phyloP scores from a whole-genome alignment of 1,139 yeast species.

The Saccharomyces pastorianus region DNA sequence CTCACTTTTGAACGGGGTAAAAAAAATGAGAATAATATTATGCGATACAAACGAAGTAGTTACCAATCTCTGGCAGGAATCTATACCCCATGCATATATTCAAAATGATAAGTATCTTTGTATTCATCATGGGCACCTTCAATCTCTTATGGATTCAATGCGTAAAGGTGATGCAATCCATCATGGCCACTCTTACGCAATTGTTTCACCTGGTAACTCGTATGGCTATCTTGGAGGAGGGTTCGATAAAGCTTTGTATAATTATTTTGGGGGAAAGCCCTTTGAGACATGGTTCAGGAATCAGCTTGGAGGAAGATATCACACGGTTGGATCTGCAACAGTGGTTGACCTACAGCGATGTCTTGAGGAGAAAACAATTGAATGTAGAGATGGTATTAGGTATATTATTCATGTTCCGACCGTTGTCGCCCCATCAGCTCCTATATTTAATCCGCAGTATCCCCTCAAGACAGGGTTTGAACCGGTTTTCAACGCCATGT shows the following conservation, averaged over 20 bases:
- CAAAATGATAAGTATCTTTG: constrained; percentile 6
- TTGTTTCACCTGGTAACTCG: constrained; percentile 50
- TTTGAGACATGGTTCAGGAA: constrained; percentile 27
- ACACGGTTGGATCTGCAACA: constrained; percentile 23
- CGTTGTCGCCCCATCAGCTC: constrained; percentile 37
- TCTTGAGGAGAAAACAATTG: constrained; percentile 5
- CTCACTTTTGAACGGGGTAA: background rate
- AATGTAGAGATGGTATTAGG: constrained; percentile 21
- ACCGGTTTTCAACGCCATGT: constrained; percentile 40
- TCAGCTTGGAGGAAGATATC: constrained; percentile 21
- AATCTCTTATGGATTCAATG: constrained; percentile 8
- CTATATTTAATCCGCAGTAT: constrained; percentile 14
- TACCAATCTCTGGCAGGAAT: constrained; percentile 12
- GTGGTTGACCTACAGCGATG: constrained; percentile 18
- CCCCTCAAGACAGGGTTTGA: constrained; percentile 20
- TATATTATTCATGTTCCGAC: constrained; percentile 43
- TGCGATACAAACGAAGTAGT: constrained; percentile 19
- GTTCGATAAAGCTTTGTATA: constrained; percentile 39
- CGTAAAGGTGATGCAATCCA: constrained; percentile 3
- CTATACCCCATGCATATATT: constrained; percentile 6
- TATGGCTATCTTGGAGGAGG: constrained; percentile 47
- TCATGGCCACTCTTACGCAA: constrained; percentile 14
- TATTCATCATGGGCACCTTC: constrained; percentile 14
- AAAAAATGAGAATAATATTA: constrained; percentile 13
- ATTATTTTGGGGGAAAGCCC: constrained; percentile 30